Evolutionary conservation across 257 asterid species (phyloP).

Genomic region (Fraxinus americana): DNA sequence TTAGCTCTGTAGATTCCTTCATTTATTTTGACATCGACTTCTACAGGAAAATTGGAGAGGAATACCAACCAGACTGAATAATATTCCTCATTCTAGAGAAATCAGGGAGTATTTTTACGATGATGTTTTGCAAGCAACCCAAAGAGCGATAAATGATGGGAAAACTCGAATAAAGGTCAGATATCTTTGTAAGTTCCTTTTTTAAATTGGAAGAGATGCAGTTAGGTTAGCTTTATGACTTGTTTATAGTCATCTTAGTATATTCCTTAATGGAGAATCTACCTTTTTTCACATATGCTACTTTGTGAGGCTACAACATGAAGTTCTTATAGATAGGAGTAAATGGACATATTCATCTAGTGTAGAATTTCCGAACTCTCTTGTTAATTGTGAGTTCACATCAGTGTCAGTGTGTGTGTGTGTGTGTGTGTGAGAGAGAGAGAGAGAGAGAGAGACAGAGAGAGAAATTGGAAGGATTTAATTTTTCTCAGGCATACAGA

Average conservation of each 20-base stretch:
- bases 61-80: conserved; percentile 87
- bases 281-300: background rate
- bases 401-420: too few species aligned
- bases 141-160: conserved; percentile 77
- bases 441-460: too few species aligned
- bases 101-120: conserved; percentile 85
- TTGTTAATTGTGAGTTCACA: background rate
- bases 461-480: background rate
- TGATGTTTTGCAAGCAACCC: conserved; percentile 83
- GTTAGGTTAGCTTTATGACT: conserved; percentile 8
- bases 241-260: background rate
- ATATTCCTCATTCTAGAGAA: conserved; percentile 97
- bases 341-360: conserved; percentile 8
- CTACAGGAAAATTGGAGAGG: conserved; percentile 87
- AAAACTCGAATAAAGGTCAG: conserved; percentile 84
- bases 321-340: background rate
- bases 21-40: conserved; percentile 29
- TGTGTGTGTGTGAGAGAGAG: too few species aligned
- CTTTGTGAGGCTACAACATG: background rate
- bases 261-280: background rate
- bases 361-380: background rate
- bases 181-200: conserved; percentile 15
- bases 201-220: conserved; percentile 17
- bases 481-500: conserved; percentile 1
- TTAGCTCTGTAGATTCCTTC: conserved; percentile 19